Percentiles rank a stretch among this genome's conserved stretches.
phyloP scores from a whole-genome alignment of 176 grass and related monocot genomes.

The Phragmites australis region DNA sequence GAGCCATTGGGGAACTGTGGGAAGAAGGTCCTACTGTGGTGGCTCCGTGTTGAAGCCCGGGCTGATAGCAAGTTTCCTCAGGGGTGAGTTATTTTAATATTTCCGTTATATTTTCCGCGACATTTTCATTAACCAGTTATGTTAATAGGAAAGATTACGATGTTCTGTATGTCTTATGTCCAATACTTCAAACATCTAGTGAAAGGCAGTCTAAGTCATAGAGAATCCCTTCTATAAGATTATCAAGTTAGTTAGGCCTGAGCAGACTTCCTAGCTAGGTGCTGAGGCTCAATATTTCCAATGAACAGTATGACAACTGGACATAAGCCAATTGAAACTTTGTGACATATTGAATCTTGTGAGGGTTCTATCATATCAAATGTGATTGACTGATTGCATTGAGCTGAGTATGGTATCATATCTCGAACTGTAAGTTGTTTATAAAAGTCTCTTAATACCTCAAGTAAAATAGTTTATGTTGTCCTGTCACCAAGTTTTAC shows the following conservation, averaged over 20 bases:
- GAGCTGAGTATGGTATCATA: neutral
- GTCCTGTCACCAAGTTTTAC: neutral
- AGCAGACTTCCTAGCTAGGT: slow-evolving; percentile 11
- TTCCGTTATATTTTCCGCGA: neutral
- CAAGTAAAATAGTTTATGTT: slow-evolving; percentile 15
- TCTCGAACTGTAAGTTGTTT: neutral
- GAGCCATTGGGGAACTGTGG: slow-evolving; percentile 90
- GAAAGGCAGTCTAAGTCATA: neutral
- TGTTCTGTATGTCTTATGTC: neutral
- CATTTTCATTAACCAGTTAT: neutral
- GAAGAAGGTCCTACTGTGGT: slow-evolving; percentile 92
- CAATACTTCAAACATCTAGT: slow-evolving; percentile 7
- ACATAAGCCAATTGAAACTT: slow-evolving; percentile 7
- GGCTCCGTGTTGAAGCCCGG: slow-evolving; percentile 92
- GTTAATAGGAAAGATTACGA: neutral
- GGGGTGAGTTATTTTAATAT: slow-evolving; percentile 52
- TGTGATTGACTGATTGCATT: slow-evolving; percentile 14
- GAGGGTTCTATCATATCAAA: neutral
- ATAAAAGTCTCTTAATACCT: neutral
- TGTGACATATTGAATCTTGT: neutral
- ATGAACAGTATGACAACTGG: neutral
- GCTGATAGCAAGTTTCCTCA: slow-evolving; percentile 91
- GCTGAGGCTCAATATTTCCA: neutral
- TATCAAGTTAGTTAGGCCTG: neutral
- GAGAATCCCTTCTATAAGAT: neutral